phyloP scores from a whole-genome alignment of 2,329 filamentous ascomycete species.

The Phoma sp. region DNA sequence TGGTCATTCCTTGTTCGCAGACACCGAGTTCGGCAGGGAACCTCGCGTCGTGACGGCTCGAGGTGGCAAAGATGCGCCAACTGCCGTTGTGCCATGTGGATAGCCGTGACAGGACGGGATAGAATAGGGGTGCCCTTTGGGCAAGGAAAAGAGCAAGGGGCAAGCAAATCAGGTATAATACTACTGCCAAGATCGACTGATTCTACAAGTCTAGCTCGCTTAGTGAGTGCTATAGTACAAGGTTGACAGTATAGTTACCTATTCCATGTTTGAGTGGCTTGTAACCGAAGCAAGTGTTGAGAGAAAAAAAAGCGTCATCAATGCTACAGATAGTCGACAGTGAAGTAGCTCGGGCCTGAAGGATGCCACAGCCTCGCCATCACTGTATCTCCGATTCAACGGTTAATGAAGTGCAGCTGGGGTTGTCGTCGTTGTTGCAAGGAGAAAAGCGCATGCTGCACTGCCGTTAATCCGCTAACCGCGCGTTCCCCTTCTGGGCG shows the following conservation, averaged over 20 bases:
- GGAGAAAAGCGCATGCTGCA: not conserved
- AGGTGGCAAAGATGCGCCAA: constrained; percentile 30
- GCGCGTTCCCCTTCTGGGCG: not conserved
- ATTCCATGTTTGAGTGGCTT: not conserved
- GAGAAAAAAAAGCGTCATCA: not conserved
- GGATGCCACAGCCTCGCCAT: not conserved
- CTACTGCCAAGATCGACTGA: constrained; percentile 14
- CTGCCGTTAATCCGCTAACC: constrained; percentile 3
- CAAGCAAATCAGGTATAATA: constrained; percentile 26
- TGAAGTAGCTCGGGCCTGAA: not conserved
- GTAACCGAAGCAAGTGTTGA: not conserved
- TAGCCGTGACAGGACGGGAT: constrained; percentile 20
- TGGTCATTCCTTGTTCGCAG: not conserved
- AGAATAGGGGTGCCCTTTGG: constrained; percentile 30
- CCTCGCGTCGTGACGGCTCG: not conserved
- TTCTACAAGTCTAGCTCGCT: constrained; percentile 20
- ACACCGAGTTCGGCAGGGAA: not conserved
- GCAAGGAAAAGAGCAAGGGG: constrained; percentile 16
- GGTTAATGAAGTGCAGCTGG: not conserved
- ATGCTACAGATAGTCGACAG: not conserved
- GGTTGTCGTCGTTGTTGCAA: not conserved
- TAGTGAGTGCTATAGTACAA: constrained; percentile 35
- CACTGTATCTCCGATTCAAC: too few relatives aligned
- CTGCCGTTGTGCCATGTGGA: constrained; percentile 33
- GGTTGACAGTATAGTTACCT: constrained; percentile 27